Conservation (phyloP, 768 basidiomycete species). For the Lactarius hengduanensis region DNA sequence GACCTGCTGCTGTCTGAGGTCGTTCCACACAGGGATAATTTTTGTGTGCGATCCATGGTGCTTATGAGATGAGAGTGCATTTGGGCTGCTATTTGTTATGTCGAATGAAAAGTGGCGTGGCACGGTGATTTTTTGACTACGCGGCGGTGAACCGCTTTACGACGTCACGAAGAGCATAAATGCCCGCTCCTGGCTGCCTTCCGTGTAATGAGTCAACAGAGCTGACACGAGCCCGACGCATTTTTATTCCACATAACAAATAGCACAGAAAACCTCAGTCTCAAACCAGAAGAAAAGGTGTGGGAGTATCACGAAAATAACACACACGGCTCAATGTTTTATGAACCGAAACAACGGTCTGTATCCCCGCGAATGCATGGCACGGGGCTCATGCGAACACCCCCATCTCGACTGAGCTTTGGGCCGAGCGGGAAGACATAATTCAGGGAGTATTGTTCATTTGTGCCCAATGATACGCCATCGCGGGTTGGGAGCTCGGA, state of each 20-base stretch:
- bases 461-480: constrained; percentile 81
- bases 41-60: too few species aligned
- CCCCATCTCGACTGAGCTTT: neutral
- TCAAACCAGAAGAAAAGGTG: neutral
- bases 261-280: neutral
- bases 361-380: constrained; percentile 15
- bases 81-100: neutral
- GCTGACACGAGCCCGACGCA: neutral
- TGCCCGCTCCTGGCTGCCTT: neutral
- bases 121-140: neutral
- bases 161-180: neutral
- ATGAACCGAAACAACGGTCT: neutral
- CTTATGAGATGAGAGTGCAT: neutral
- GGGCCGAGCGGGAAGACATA: constrained; percentile 7
- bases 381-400: constrained; percentile 2
- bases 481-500: constrained; percentile 54
- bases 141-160: neutral
- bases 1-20: too few species aligned
- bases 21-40: too few species aligned
- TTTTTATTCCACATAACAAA: neutral
- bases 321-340: neutral
- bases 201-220: neutral
- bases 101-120: neutral
- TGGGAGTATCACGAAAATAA: neutral
- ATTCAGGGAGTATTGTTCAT: constrained; percentile 34